Evolutionary conservation across 495 filamentous ascomycete genomes (phyloP), one percentile per base, ranked within the genome.

Genomic region (Hyaloscypha bicolor): DNA sequence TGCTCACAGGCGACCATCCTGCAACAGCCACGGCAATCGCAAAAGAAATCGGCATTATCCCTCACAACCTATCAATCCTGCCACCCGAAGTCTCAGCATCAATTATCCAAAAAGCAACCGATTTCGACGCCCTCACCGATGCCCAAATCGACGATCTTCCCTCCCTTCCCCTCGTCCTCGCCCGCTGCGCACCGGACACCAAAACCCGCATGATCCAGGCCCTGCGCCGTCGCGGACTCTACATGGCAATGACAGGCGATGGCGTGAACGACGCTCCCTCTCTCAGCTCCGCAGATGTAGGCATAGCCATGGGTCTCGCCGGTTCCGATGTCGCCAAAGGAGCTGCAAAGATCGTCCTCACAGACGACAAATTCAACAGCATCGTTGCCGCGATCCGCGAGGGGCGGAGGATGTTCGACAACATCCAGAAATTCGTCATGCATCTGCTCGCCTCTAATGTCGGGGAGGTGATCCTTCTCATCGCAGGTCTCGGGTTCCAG

Each of bases 241-340:
- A 82, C 69, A 86, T 85, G 77, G 70, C 70, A 42, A 88, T 88
- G 85, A 88, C 85, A 6, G 86, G 92, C 16, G 92, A 96, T 72
- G 92, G 92, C 6, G 92, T 96, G 58, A 96, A 96, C 70, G 92
- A 96, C 68, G 90, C 91, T 1, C 92, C 92, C 0, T 90, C 90
- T 12, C 80, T 96, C 32, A 90, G 89, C 66, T 80, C 86, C 29
- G 90, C 92, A 4, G 92, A 95, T 70, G 90, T 94, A 9, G 92
- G 92, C 32, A 95, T 95, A 65, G 92, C 91, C 25, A 94, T 94
- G 91, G 92, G 91, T 16, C 86, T 82, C 80, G 91, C 88, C 55
- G 93, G 93, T 5, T 93, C 90, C 30, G 93, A 96, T 68, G 93
- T 96, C n/a, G 93, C 93, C 31, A 96, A 96, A 74, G 87, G 86